Percentiles rank a stretch among this genome's conserved stretches.
Conservation (phyloP, 108 stramenopile genomes). For the Nitzschia inconspicua region DNA sequence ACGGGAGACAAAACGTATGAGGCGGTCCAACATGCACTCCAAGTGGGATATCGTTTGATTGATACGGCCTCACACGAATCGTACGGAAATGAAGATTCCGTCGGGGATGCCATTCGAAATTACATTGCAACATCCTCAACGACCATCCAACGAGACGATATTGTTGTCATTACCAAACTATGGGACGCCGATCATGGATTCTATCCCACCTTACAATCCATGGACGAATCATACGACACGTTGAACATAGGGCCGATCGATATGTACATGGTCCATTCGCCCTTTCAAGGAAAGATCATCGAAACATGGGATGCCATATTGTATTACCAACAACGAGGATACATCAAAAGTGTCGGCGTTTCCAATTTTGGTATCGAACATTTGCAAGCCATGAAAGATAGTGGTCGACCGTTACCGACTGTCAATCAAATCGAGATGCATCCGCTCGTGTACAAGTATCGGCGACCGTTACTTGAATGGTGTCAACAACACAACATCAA, state of each 20-base stretch:
- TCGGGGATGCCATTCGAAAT: conserved; percentile 5
- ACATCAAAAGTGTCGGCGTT: conserved; percentile 67
- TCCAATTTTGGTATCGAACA: conserved; percentile 54
- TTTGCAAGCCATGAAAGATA: conserved; percentile 40
- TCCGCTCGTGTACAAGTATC: conserved; percentile 49
- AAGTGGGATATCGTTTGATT: conserved; percentile 13
- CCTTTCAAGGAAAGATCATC: conserved; percentile 18
- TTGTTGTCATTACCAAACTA: conserved; percentile 28
- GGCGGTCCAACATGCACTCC: conserved; percentile 1
- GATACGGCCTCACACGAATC: conserved; percentile 27
- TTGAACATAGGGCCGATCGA: conserved; percentile 10
- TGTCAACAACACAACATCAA: conserved; percentile 58
- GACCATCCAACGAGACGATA: background rate
- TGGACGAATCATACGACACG: background rate
- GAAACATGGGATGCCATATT: conserved; percentile 87
- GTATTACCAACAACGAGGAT: conserved; percentile 41
- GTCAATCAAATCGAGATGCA: conserved; percentile 87
- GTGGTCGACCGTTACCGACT: conserved; percentile 62
- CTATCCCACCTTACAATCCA: background rate
- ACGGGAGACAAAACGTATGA: conserved; percentile 6
- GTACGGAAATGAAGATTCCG: conserved; percentile 20
- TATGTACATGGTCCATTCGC: conserved; percentile 30
- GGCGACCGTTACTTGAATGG: conserved; percentile 56
- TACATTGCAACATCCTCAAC: background rate
- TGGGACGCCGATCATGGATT: conserved; percentile 25